A percentile compares a stretch with the other conserved stretches of the same genome.
These are phyloP conservation scores for Penicillium nordicum DNA, from an alignment of 2,329 filamentous ascomycete genomes.

Conservation along the genomic window DNA sequence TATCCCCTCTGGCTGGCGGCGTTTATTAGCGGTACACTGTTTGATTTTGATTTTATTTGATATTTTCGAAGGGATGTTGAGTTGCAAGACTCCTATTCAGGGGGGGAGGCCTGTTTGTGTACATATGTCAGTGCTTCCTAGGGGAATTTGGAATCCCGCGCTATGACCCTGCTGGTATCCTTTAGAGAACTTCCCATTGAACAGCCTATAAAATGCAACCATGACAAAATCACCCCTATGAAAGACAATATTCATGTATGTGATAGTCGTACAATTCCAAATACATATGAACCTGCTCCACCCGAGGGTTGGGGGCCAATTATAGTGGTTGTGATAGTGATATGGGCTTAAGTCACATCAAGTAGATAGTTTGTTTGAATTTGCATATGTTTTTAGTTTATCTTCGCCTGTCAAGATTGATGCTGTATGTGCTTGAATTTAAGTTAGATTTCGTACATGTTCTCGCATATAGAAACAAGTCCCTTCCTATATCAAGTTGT, in stretches of 20 bases:
- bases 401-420: neutral
- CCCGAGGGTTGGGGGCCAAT: neutral
- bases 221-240: neutral
- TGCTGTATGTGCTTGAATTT: neutral
- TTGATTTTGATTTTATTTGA: neutral
- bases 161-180: constrained; percentile 2
- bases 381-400: neutral
- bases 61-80: neutral
- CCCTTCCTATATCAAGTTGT: neutral
- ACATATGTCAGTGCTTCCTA: constrained; percentile 1
- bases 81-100: neutral
- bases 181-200: neutral
- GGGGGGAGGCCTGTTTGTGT: neutral
- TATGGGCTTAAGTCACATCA: neutral
- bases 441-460: neutral
- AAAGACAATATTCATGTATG: neutral
- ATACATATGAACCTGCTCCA: neutral
- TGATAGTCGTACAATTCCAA: constrained; percentile 3
- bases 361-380: neutral
- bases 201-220: neutral
- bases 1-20: neutral
- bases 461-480: neutral
- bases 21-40: neutral
- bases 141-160: constrained; percentile 2
- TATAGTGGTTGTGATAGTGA: neutral